Percentiles rank a stretch among this genome's conserved stretches.
These are phyloP conservation scores for Dryas octopetala DNA, from an alignment of 306 rosid genomes.

Conservation along the genomic window DNA sequence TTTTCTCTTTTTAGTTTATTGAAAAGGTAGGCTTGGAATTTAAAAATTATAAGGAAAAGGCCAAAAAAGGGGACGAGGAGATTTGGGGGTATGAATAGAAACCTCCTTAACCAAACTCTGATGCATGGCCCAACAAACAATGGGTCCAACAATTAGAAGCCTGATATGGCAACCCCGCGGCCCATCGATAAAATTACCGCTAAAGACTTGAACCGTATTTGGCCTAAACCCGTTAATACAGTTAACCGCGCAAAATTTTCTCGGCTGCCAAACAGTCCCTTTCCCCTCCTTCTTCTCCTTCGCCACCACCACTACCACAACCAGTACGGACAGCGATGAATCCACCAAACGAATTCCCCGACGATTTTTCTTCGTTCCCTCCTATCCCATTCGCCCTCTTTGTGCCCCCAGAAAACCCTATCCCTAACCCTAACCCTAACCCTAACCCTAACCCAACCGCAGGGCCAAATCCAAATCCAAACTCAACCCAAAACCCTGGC, in stretches of 20 bases:
- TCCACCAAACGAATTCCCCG: slow-evolving; percentile 37
- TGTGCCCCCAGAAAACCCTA: slow-evolving; percentile 42
- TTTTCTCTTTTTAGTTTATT: too few relatives aligned
- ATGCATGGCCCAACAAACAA: too few relatives aligned
- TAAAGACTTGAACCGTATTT: neutral
- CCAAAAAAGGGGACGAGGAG: too few relatives aligned
- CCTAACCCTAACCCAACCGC: slow-evolving; percentile 4
- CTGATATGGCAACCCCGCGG: too few relatives aligned
- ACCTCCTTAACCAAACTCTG: too few relatives aligned
- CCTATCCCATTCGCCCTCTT: slow-evolving; percentile 47
- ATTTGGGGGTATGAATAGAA: too few relatives aligned
- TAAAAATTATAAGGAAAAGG: too few relatives aligned
- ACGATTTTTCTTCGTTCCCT: slow-evolving; percentile 45
- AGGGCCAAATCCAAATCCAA: slow-evolving; percentile 12
- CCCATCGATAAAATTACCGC: neutral
- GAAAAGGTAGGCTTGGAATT: too few relatives aligned
- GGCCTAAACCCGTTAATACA: neutral
- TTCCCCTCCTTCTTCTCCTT: neutral
- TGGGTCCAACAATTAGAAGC: too few relatives aligned
- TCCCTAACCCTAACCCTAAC: slow-evolving; percentile 29
- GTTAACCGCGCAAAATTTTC: neutral
- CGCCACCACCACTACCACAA: neutral
- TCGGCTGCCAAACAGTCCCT: slow-evolving; percentile 16
- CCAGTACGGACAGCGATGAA: slow-evolving; percentile 35
- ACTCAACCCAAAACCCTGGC: slow-evolving; percentile 35